Base-by-base conservation (phyloP, 2,329 filamentous ascomycete genomes). In the Fusarium sarcochroum region DNA sequence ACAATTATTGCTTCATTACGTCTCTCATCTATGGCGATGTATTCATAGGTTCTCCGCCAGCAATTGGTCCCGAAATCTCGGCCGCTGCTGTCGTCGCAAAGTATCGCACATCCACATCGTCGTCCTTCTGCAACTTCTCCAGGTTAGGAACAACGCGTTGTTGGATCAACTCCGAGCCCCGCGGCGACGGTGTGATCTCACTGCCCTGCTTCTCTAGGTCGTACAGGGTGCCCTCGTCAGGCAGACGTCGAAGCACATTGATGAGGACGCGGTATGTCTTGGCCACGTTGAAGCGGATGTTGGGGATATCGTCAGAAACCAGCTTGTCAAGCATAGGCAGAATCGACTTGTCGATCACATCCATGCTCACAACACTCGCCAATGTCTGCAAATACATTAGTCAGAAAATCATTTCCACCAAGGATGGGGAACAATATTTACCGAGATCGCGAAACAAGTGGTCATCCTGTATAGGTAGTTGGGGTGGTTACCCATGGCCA, bases 391-490 rank as follows among this genome's bases (percentile, higher is more conserved):
- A 41, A 62, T 38, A 20, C 20, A 69, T 66, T 71, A 82, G 74
- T 68, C 37, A 68, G 46, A 41, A 17, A 21, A 38, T 7, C 23
- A 20, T 34, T 17, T 17, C 2, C 34, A 21, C 21, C 38, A 30
- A n/a, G 42, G 47, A 27, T 37, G n/a, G 18, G 13, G 8, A 10
- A 7, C 4, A 11, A 25, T 54, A 87, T 93, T 85, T 87, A 99
- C 96, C 74, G 94, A 95, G 72, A 99, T 97, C 66, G 96, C 96
- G 80, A 99, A 99, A 84, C 95, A 98, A n/a, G 96, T 99, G 11
- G 96, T 99, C 96, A 99, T 99, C 79, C 96, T 89, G 87, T 99
- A 99, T 53, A 99, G 91, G 80, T 99, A 99, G 84, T 99, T 99
- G 65, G 95, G 93, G 80, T 99, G 96, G 77, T 93, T 93, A 63